A percentile compares a stretch with the other conserved stretches of the same genome.
phyloP scores from a whole-genome alignment of 2,329 filamentous ascomycete species.

The Ceratocystis diversiconidia region DNA sequence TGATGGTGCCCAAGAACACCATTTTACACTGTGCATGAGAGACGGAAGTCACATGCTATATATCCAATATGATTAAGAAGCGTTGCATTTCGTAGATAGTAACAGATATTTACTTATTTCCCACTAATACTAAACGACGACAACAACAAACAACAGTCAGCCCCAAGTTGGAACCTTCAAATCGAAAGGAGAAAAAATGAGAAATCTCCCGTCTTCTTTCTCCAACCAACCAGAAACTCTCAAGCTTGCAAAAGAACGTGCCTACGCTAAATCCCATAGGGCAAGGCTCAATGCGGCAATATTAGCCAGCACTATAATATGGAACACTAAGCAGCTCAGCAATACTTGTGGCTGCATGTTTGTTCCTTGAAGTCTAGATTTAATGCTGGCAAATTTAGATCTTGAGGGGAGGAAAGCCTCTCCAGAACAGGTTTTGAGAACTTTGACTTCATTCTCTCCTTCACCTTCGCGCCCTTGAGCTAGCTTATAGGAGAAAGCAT shows the following conservation, averaged over 20 bases:
- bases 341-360: too few species aligned
- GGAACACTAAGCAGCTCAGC: neutral
- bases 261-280: neutral
- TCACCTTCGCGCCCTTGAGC: neutral
- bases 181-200: neutral
- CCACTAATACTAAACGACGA: neutral
- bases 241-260: neutral
- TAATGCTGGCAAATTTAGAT: neutral
- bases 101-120: too few species aligned
- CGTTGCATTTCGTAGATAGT: too few species aligned
- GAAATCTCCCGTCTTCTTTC: neutral
- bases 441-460: neutral
- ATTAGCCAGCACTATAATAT: neutral
- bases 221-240: neutral
- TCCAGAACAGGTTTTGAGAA: neutral
- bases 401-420: neutral
- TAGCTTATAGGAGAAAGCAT: neutral
- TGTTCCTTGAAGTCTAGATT: too few species aligned
- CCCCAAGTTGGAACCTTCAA: neutral
- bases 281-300: neutral
- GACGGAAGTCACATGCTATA: neutral
- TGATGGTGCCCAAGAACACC: slow-evolving; percentile 13
- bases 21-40: slow-evolving; percentile 20
- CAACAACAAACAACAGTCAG: neutral
- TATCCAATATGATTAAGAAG: neutral